A percentile compares a stretch with the other conserved stretches of the same genome.
phyloP scores from a whole-genome alignment of 371 early-diverging fungal species.

The Rhizopus sp. region DNA sequence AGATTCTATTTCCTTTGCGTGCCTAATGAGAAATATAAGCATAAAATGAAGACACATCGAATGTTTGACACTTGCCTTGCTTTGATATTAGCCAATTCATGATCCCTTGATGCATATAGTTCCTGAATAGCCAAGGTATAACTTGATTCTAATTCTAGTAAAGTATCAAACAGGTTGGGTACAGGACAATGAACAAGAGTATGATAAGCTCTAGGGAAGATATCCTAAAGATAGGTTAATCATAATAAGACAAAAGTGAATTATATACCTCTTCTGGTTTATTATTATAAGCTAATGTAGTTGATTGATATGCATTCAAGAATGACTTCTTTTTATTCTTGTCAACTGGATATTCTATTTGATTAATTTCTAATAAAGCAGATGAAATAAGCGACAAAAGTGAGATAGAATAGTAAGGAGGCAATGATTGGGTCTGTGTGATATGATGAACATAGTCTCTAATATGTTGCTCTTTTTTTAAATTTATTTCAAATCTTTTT shows the following conservation, averaged over 20 bases:
- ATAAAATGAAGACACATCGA: neutral
- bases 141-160: slow-evolving; percentile 67
- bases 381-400: slow-evolving; percentile 43
- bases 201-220: slow-evolving; percentile 74
- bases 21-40: slow-evolving; percentile 25
- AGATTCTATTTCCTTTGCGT: slow-evolving; percentile 37
- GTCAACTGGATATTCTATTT: slow-evolving; percentile 11
- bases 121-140: slow-evolving; percentile 67
- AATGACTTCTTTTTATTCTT: slow-evolving; percentile 10
- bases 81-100: slow-evolving; percentile 44
- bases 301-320: slow-evolving; percentile 18
- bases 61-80: slow-evolving; percentile 25
- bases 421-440: slow-evolving; percentile 40
- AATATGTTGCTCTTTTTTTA: slow-evolving; percentile 46
- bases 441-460: slow-evolving; percentile 45
- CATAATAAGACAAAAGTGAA: too few relatives aligned
- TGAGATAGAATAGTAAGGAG: slow-evolving; percentile 46
- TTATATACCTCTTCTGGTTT: slow-evolving; percentile 57
- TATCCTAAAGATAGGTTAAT: slow-evolving; percentile 45
- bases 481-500: slow-evolving; percentile 8
- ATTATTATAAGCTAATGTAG: slow-evolving; percentile 43
- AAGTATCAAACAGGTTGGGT: slow-evolving; percentile 64
- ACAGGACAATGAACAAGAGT: slow-evolving; percentile 67
- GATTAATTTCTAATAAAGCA: slow-evolving; percentile 26
- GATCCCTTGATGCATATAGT: slow-evolving; percentile 39